Base-by-base conservation (phyloP, 139 green algal species). In the Astrephomene gubernaculifera region DNA sequence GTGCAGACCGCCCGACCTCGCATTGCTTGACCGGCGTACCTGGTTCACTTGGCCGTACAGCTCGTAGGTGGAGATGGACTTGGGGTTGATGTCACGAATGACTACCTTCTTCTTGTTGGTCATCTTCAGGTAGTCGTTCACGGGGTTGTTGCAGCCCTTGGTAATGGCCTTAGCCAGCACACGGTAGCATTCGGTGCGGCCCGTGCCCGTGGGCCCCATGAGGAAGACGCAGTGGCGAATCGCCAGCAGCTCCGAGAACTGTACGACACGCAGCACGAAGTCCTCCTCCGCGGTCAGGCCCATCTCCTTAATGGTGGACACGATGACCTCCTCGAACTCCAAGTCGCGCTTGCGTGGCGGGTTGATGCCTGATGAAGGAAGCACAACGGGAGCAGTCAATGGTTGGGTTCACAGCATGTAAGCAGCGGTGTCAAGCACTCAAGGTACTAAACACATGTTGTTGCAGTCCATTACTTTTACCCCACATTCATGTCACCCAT, bases 11-110 rank as follows among this genome's bases (percentile, higher is more conserved):
- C n/a, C n/a, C n/a, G n/a, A n/a, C n/a, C n/a, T n/a, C n/a, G n/a
- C n/a, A n/a, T n/a, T n/a, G n/a, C n/a, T n/a, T 25, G 49, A 57
- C 14, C 14, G 49, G 49, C 49, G 17, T 57, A 82, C 74, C 92
- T 96, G 93, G 90, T 98, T 97, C 67, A 98, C 94, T 86, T 96
- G 96, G 43, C 95, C 95, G 83, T 98, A 98, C 79, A 98, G 87
- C 93, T 98, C 95, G 83, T 96, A 93, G 17, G 95, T 98, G 85
- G 75, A 93, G 85, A 98, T 94, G 85, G 86, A 90, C 92, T 98
- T 98, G 74, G 95, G 95, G 88, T 98, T 96, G 78, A 98, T 95
- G 91, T 98, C 94, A 9, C 91, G 85, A 65, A 97, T 94, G 31
- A 89, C 41, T 0, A 94, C 79, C 93, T 97, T 96, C 82, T 96